Conservation (phyloP, 2,329 filamentous ascomycete species). For the Balansia obtecta region DNA sequence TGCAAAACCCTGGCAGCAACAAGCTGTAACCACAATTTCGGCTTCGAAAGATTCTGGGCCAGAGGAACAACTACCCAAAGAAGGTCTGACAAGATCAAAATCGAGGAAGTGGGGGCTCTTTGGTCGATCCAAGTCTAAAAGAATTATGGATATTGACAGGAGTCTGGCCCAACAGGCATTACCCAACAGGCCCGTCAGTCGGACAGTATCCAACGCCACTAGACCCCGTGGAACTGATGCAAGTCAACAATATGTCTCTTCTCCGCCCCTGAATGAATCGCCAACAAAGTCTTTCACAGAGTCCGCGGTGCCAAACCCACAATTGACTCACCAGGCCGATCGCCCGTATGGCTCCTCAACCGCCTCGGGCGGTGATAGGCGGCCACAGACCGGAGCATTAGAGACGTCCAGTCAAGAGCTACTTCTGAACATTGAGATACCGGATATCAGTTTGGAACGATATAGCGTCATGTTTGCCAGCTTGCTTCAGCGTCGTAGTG, state of each 20-base stretch:
- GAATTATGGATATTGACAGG: constrained; percentile 8
- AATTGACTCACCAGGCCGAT: not conserved
- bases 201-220: not conserved
- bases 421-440: constrained; percentile 66
- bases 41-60: constrained; percentile 10
- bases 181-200: not conserved
- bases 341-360: not conserved
- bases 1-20: constrained; percentile 17
- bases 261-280: not conserved
- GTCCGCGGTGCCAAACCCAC: not conserved
- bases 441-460: constrained; percentile 66
- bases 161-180: constrained; percentile 7
- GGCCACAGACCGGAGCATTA: not conserved
- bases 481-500: constrained; percentile 41
- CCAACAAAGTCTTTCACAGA: constrained; percentile 2
- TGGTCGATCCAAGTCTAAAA: constrained; percentile 27
- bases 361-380: not conserved
- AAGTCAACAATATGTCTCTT: not conserved
- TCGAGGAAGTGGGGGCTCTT: constrained; percentile 49
- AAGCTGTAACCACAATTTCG: constrained; percentile 13
- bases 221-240: not conserved
- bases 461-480: constrained; percentile 91
- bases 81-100: constrained; percentile 27
- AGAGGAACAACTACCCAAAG: constrained; percentile 9
- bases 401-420: constrained; percentile 7